Percentiles rank a stretch among this genome's conserved stretches.
phyloP scores from a whole-genome alignment of 1,284 basidiomycete genomes.

The Tetrapyrgos nigripes region DNA sequence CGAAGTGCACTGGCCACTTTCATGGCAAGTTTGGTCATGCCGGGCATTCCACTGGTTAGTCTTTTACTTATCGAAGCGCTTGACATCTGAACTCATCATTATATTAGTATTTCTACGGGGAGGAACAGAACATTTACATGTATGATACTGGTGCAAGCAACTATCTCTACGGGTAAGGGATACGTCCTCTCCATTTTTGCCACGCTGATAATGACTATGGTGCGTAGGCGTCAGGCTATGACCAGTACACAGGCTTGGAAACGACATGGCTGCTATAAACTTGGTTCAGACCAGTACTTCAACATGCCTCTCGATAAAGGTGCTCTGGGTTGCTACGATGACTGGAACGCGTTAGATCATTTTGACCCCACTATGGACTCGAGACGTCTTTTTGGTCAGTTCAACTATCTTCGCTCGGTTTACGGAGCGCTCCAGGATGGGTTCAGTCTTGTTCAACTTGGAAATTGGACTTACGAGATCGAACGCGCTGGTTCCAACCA shows the following conservation, averaged over 20 bases:
- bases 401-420: constrained; percentile 69
- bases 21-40: constrained; percentile 82
- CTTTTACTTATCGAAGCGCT: background rate
- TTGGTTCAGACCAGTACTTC: constrained; percentile 90
- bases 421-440: constrained; percentile 87
- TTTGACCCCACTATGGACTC: constrained; percentile 87
- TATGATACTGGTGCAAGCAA: constrained; percentile 86
- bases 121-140: constrained; percentile 88
- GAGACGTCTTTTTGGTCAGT: constrained; percentile 76
- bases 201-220: constrained; percentile 11
- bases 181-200: background rate
- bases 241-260: constrained; percentile 85
- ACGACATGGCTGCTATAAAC: constrained; percentile 87
- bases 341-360: constrained; percentile 91
- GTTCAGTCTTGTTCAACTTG: constrained; percentile 77
- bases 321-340: constrained; percentile 82
- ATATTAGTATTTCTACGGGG: constrained; percentile 79
- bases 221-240: constrained; percentile 87
- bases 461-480: constrained; percentile 84
- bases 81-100: constrained; percentile 8
- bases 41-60: constrained; percentile 81
- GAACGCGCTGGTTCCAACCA: constrained; percentile 83
- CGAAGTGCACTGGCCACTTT: constrained; percentile 79
- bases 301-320: constrained; percentile 85
- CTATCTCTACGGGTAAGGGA: constrained; percentile 82